Percentiles rank a stretch among this genome's conserved stretches.
phyloP scores from a whole-genome alignment of 306 rosid species.

The Dryas alaskensis region DNA sequence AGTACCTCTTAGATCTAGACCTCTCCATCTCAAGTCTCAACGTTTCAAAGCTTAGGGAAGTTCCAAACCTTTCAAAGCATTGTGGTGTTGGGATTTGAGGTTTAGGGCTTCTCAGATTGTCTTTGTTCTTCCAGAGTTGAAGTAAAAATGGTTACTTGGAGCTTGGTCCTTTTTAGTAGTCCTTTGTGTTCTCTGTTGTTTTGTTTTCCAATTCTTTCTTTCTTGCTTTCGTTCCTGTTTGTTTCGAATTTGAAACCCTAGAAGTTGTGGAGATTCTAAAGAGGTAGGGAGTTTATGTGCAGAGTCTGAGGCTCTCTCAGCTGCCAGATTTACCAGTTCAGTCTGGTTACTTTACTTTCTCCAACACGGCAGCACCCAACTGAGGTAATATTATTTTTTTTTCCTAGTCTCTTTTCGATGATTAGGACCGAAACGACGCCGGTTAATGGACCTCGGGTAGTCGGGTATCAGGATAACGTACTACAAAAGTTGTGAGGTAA shows the following conservation, averaged over 20 bases:
- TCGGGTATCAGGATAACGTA: not conserved
- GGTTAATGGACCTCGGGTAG: not conserved
- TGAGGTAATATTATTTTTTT: not conserved
- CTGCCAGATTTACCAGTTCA: constrained; percentile 8
- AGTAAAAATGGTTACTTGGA: constrained; percentile 1
- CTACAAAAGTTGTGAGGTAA: not conserved
- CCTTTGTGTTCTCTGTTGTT: not conserved
- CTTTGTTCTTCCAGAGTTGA: constrained; percentile 7
- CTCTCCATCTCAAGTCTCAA: constrained; percentile 57
- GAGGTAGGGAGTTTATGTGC: not conserved
- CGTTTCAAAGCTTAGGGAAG: constrained; percentile 13
- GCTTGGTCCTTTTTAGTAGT: constrained; percentile 22
- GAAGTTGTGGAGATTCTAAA: constrained; percentile 7
- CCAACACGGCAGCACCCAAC: not conserved
- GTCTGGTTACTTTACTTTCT: constrained; percentile 10
- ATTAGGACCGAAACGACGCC: not conserved
- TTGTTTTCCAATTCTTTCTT: not conserved
- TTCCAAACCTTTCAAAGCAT: constrained; percentile 12
- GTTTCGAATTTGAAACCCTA: constrained; percentile 44
- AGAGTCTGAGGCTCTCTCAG: not conserved
- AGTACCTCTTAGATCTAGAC: constrained; percentile 98
- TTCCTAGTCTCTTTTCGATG: not conserved
- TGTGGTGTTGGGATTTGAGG: constrained; percentile 20
- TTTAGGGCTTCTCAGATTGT: constrained; percentile 22
- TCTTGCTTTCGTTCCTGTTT: constrained; percentile 2